Evolutionary conservation across 352 stramenopile species (phyloP).

Genomic region (Plasmopara viticola): DNA sequence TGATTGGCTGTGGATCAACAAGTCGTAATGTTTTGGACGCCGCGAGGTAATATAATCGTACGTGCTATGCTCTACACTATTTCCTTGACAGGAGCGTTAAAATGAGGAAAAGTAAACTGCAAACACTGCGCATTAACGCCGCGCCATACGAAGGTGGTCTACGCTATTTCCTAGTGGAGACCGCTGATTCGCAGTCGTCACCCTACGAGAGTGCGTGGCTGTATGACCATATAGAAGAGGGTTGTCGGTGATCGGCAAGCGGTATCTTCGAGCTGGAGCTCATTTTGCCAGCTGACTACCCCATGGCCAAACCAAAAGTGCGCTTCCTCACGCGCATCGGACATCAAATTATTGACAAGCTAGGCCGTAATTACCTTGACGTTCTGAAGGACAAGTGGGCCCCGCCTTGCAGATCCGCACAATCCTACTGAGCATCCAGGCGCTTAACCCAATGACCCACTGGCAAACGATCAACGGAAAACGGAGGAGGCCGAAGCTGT

Average conservation of each 20-base stretch:
- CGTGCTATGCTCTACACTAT: too few species aligned
- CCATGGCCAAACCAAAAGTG: slow-evolving; percentile 96
- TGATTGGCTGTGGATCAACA: too few species aligned
- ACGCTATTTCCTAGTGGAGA: slow-evolving; percentile 97
- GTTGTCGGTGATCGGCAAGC: slow-evolving; percentile 31
- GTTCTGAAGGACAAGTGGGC: slow-evolving; percentile 99
- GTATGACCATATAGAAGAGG: slow-evolving; percentile 2
- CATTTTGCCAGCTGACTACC: slow-evolving; percentile 96
- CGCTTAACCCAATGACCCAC: slow-evolving; percentile 94
- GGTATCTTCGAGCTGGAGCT: slow-evolving; percentile 95
- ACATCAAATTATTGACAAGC: slow-evolving; percentile 98
- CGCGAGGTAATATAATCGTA: too few species aligned
- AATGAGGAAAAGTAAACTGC: too few species aligned
- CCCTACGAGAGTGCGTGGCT: slow-evolving; percentile 87
- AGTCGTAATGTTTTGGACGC: too few species aligned
- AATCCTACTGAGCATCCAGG: slow-evolving; percentile 96
- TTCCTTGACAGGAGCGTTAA: too few species aligned
- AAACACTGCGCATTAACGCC: slow-evolving; percentile 84
- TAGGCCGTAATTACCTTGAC: slow-evolving; percentile 97
- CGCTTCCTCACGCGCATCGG: slow-evolving; percentile 98
- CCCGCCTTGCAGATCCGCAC: slow-evolving; percentile 98
- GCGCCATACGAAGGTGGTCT: slow-evolving; percentile 97
- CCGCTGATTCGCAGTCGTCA: slow-evolving; percentile 93
- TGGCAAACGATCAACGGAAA: slow-evolving; percentile 98
- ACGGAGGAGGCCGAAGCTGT: slow-evolving; percentile 90